phyloP scores from a whole-genome alignment of 2,329 filamentous ascomycete species.

The Cylindrodendrum hubeiense region DNA sequence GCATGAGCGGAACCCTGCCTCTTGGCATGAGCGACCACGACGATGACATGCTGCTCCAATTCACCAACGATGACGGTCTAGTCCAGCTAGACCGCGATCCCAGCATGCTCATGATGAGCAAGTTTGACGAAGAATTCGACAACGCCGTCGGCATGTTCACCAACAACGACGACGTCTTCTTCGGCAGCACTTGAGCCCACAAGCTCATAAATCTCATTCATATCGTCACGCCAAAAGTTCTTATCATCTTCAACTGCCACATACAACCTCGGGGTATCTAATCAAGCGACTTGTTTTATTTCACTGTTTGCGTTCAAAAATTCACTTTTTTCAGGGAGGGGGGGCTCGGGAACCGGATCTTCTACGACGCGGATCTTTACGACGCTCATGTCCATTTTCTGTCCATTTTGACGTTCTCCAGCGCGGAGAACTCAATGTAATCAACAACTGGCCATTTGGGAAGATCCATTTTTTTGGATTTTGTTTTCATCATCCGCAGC shows the following conservation, averaged over 20 bases:
- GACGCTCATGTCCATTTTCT: slow-evolving; percentile 40
- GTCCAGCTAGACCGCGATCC: slow-evolving; percentile 60
- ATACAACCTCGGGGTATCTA: slow-evolving; percentile 27
- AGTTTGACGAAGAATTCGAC: slow-evolving; percentile 68
- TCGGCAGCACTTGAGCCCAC: slow-evolving; percentile 51
- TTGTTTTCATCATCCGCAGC: neutral
- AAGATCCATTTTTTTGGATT: neutral
- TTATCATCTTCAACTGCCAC: slow-evolving; percentile 15
- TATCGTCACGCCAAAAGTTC: slow-evolving; percentile 24
- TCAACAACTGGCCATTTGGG: slow-evolving; percentile 14
- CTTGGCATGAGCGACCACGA: slow-evolving; percentile 54
- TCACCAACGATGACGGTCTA: slow-evolving; percentile 57
- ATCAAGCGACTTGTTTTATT: slow-evolving; percentile 27
- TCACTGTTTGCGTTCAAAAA: slow-evolving; percentile 20
- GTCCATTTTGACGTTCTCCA: slow-evolving; percentile 20
- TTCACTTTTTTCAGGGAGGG: slow-evolving; percentile 19
- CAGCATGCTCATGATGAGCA: slow-evolving; percentile 63
- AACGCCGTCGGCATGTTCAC: slow-evolving; percentile 64
- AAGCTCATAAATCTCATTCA: slow-evolving; percentile 3
- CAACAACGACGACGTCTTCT: slow-evolving; percentile 65
- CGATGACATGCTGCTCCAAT: slow-evolving; percentile 59
- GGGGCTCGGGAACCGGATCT: slow-evolving; percentile 20
- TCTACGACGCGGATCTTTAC: slow-evolving; percentile 29
- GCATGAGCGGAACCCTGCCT: slow-evolving; percentile 49
- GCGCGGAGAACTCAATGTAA: slow-evolving; percentile 23